phyloP scores from a whole-genome alignment of 1,139 yeast species.

The Nakaseomyces bracarensis region DNA sequence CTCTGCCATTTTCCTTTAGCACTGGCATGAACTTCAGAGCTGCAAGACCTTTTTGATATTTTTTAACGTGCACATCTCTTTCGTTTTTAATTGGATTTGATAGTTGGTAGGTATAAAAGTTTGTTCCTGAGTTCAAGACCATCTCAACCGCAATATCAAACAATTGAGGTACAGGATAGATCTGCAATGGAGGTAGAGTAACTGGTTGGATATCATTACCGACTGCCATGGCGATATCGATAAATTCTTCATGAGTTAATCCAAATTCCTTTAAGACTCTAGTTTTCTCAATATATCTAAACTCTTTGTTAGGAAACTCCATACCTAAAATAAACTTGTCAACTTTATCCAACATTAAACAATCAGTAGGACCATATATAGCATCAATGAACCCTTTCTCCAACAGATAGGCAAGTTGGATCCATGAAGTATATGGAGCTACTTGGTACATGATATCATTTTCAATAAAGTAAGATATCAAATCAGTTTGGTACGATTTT shows the following conservation, averaged over 20 bases:
- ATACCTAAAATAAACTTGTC: conserved; percentile 67
- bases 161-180: conserved; percentile 31
- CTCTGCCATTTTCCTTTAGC: conserved; percentile 57
- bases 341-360: conserved; percentile 50
- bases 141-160: conserved; percentile 39
- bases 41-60: conserved; percentile 46
- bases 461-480: conserved; percentile 50
- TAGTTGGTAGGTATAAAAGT: conserved; percentile 35
- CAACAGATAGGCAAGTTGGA: conserved; percentile 69
- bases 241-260: conserved; percentile 55
- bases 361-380: conserved; percentile 78
- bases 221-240: conserved; percentile 62
- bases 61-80: conserved; percentile 27
- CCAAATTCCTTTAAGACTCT: conserved; percentile 54
- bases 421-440: conserved; percentile 77
- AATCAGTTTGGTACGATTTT: conserved; percentile 45
- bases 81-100: conserved; percentile 21
- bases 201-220: conserved; percentile 73
- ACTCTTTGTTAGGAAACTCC: conserved; percentile 53
- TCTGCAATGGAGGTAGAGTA: conserved; percentile 47
- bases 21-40: conserved; percentile 59
- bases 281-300: conserved; percentile 56
- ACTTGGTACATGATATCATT: conserved; percentile 58
- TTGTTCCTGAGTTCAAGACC: conserved; percentile 39
- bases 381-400: conserved; percentile 53